Conservation (phyloP, 371 early-diverging fungal species). For the Circinella umbellata region DNA sequence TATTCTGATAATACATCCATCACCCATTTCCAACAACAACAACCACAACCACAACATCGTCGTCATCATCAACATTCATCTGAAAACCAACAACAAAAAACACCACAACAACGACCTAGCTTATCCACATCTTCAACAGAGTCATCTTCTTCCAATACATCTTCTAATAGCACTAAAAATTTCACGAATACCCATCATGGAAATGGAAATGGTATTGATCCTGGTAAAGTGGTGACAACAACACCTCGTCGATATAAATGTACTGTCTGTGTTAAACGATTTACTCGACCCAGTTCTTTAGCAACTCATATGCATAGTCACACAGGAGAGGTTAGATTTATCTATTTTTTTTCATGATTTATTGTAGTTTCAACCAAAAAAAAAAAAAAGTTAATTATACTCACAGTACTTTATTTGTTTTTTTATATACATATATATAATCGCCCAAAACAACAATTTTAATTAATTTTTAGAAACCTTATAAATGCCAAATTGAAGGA, state of each 20-base stretch:
- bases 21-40: not conserved
- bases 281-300: slow-evolving; percentile 64
- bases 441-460: too few relatives aligned
- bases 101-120: slow-evolving; percentile 2
- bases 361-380: not conserved
- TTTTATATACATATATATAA: too few relatives aligned
- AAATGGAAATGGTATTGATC: too few relatives aligned
- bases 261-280: slow-evolving; percentile 55
- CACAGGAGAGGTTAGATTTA: slow-evolving; percentile 51
- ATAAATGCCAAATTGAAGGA: slow-evolving; percentile 31
- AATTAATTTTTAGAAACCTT: slow-evolving; percentile 31
- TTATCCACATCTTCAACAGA: not conserved
- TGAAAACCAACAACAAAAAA: not conserved
- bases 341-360: too few relatives aligned
- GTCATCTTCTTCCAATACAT: not conserved
- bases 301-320: slow-evolving; percentile 68
- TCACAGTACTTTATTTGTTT: too few relatives aligned
- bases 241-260: slow-evolving; percentile 44
- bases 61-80: slow-evolving; percentile 7
- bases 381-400: not conserved
- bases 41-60: not conserved
- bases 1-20: not conserved
- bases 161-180: not conserved
- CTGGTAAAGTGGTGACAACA: slow-evolving; percentile 13
- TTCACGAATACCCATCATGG: not conserved